Conservation (phyloP, 371 early-diverging fungal genomes). For the Rhizopus sp. region DNA sequence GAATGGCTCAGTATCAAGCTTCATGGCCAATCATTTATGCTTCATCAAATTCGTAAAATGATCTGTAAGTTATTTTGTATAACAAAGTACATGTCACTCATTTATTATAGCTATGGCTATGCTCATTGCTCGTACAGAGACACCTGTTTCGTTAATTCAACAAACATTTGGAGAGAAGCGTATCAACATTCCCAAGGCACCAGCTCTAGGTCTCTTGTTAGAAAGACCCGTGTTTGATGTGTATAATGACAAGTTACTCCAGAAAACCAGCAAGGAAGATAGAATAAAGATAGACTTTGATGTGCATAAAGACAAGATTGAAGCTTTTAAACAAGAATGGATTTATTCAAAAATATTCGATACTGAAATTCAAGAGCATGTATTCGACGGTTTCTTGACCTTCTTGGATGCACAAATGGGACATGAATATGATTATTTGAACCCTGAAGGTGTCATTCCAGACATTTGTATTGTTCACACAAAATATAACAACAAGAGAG, state of each 20-base stretch:
- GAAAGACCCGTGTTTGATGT: slow-evolving; percentile 74
- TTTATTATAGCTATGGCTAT: slow-evolving; percentile 65
- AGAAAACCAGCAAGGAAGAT: slow-evolving; percentile 44
- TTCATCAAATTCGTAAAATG: slow-evolving; percentile 99
- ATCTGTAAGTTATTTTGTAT: slow-evolving; percentile 60
- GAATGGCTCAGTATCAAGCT: slow-evolving; percentile 96
- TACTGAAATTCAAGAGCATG: slow-evolving; percentile 66
- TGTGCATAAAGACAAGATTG: slow-evolving; percentile 55
- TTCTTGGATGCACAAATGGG: slow-evolving; percentile 56
- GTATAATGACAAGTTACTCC: slow-evolving; percentile 61
- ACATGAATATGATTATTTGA: slow-evolving; percentile 40
- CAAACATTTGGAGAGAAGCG: slow-evolving; percentile 65
- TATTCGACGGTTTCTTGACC: slow-evolving; percentile 69
- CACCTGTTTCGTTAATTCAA: slow-evolving; percentile 71
- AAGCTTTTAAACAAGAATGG: slow-evolving; percentile 79
- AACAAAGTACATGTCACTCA: not conserved
- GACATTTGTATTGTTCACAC: slow-evolving; percentile 26
- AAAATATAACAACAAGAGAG: slow-evolving; percentile 19
- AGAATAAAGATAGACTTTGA: slow-evolving; percentile 8
- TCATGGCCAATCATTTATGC: slow-evolving; percentile 98
- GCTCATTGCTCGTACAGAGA: slow-evolving; percentile 73
- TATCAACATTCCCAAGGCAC: slow-evolving; percentile 98
- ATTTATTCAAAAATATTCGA: slow-evolving; percentile 80
- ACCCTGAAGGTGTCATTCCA: slow-evolving; percentile 41
- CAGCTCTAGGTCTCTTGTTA: slow-evolving; percentile 92